Conservation (phyloP, 495 filamentous ascomycete species). For the Lasiosphaeria miniovina region DNA sequence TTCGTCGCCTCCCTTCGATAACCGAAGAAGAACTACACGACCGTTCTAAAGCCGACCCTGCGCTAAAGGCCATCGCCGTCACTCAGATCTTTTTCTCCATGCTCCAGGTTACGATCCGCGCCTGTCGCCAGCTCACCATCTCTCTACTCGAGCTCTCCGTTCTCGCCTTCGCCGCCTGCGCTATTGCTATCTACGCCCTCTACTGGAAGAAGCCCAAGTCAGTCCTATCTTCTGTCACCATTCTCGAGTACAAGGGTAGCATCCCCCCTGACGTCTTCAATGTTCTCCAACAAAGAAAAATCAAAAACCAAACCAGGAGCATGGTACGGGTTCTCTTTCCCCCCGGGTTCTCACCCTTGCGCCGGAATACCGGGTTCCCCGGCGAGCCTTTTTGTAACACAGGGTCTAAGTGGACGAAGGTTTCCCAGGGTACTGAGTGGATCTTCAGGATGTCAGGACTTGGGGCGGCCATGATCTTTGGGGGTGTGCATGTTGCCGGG, state of each 20-base stretch:
- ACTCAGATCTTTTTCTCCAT: slow-evolving; percentile 7
- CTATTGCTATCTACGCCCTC: slow-evolving; percentile 5
- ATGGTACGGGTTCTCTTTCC: background rate
- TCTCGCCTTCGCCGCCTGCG: slow-evolving; percentile 7
- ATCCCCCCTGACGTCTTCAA: background rate
- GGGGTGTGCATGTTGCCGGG: background rate
- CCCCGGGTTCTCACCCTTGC: background rate
- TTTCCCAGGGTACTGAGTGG: background rate
- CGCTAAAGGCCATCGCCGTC: slow-evolving; percentile 7
- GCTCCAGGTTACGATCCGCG: background rate
- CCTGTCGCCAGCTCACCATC: background rate
- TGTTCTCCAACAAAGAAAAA: slow-evolving; percentile 2
- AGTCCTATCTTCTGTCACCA: background rate
- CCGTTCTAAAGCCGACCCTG: slow-evolving; percentile 6
- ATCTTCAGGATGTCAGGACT: background rate
- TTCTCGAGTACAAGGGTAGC: background rate
- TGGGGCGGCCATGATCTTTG: background rate
- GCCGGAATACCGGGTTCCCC: background rate
- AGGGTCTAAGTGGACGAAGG: background rate
- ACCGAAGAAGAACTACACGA: slow-evolving; percentile 3
- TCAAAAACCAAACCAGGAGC: background rate
- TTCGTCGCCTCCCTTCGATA: background rate
- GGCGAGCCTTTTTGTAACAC: background rate
- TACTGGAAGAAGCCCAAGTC: slow-evolving; percentile 7
- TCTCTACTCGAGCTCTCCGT: slow-evolving; percentile 9